These are phyloP conservation scores for Cinnamomum chago DNA, from an alignment of 164 flowering plant species.

Conservation along the genomic window DNA sequence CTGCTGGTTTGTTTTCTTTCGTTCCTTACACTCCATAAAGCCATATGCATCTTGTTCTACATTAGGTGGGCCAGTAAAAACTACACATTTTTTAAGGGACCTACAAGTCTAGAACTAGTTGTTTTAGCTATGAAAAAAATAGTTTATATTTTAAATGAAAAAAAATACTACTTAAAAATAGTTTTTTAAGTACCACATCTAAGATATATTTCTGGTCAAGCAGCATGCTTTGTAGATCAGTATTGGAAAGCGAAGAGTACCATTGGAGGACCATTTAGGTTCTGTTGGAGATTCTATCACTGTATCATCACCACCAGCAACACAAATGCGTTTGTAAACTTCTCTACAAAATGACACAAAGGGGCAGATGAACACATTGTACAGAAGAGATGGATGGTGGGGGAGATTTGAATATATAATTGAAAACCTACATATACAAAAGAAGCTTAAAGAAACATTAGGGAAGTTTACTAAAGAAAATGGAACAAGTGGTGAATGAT, in stretches of 20 bases:
- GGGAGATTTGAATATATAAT: background rate
- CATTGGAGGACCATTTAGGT: constrained; percentile 86
- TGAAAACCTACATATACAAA: background rate
- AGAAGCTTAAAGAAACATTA: background rate
- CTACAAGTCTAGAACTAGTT: too few species aligned
- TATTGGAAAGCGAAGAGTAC: constrained; percentile 21
- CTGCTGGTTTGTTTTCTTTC: too few species aligned
- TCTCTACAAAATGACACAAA: constrained; percentile 37
- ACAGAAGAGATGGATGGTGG: background rate
- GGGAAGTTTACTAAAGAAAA: too few species aligned
- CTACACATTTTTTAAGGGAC: background rate
- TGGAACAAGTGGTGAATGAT: background rate
- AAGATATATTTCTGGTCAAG: background rate
- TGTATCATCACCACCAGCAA: constrained; percentile 71
- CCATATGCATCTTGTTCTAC: too few species aligned
- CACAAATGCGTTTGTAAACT: constrained; percentile 57
- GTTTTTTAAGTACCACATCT: background rate
- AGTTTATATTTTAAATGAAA: too few species aligned
- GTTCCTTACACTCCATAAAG: too few species aligned
- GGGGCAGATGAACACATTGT: background rate
- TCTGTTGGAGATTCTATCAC: constrained; percentile 86
- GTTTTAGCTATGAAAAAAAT: background rate
- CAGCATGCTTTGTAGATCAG: background rate
- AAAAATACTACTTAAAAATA: too few species aligned
- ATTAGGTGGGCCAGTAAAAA: too few species aligned